phyloP scores from a whole-genome alignment of 2,329 filamentous ascomycete species.

The Botryotinia calthae region DNA sequence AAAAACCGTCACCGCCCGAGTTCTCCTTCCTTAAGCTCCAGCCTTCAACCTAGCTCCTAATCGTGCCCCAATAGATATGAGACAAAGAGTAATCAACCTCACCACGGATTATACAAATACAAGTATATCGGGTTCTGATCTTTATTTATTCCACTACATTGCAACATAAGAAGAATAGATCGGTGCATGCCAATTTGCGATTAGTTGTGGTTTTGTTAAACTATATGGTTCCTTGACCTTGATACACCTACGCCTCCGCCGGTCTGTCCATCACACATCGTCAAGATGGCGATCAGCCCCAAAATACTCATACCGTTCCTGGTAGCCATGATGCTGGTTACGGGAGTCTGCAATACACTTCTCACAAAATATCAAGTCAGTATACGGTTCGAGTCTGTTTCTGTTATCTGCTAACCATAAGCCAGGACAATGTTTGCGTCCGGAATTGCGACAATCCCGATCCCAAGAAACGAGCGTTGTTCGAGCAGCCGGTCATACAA shows the following conservation, averaged over 20 bases:
- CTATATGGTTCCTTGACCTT: constrained; percentile 2
- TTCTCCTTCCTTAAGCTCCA: not conserved
- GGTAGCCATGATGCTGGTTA: constrained; percentile 94
- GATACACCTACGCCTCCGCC: constrained; percentile 1
- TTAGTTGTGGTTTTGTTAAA: not conserved
- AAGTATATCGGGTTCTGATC: not conserved
- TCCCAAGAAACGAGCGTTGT: constrained; percentile 64
- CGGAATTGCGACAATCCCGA: constrained; percentile 75
- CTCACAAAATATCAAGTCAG: constrained; percentile 92
- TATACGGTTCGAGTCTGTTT: constrained; percentile 20
- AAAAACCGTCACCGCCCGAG: constrained; percentile 3
- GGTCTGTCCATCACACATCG: not conserved
- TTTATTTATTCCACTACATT: not conserved
- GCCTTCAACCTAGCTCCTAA: not conserved
- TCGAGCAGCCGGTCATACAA: constrained; percentile 95
- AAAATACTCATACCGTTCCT: constrained; percentile 68
- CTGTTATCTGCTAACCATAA: constrained; percentile 23
- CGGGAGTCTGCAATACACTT: constrained; percentile 94
- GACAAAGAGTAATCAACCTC: constrained; percentile 8
- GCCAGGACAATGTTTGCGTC: constrained; percentile 92
- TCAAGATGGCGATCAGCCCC: constrained; percentile 18
- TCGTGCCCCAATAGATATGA: constrained; percentile 10
- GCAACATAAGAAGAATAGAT: not conserved
- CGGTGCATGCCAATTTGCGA: not conserved
- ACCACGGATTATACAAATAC: not conserved